These are phyloP conservation scores for Mortierella sp. DNA, from an alignment of 371 early-diverging fungal genomes.

Conservation along the genomic window DNA sequence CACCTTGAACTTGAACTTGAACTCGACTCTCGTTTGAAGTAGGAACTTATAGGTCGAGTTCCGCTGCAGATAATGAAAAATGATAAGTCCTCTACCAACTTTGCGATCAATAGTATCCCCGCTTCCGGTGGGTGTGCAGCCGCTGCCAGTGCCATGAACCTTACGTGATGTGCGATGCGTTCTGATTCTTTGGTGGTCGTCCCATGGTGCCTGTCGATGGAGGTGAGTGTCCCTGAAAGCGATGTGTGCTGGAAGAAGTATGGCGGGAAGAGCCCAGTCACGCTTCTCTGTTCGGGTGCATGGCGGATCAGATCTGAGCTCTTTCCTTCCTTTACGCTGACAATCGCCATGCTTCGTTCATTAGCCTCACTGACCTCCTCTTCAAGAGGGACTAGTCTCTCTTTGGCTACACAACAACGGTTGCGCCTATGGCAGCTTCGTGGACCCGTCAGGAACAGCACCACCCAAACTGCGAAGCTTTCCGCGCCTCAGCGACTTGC, in stretches of 20 bases:
- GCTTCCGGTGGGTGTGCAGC: too few species aligned
- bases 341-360: slow-evolving; percentile 19
- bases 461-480: neutral
- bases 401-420: slow-evolving; percentile 4
- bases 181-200: slow-evolving; percentile 13
- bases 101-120: too few species aligned
- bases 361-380: slow-evolving; percentile 7
- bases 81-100: neutral
- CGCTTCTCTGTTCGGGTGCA: neutral
- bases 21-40: slow-evolving; percentile 7
- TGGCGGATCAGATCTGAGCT: neutral
- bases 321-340: neutral
- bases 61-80: slow-evolving; percentile 2
- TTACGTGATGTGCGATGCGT: slow-evolving; percentile 9
- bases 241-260: neutral
- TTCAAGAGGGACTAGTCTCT: neutral
- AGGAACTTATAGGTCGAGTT: slow-evolving; percentile 28
- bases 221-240: neutral
- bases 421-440: slow-evolving; percentile 1
- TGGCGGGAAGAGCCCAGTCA: neutral
- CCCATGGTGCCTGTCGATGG: slow-evolving; percentile 3
- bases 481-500: neutral
- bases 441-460: slow-evolving; percentile 4
- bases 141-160: neutral
- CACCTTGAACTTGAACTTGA: neutral